These are phyloP conservation scores for Rhododendron kiyosumense DNA, from an alignment of 148 eudicot genomes.

Conservation along the genomic window DNA sequence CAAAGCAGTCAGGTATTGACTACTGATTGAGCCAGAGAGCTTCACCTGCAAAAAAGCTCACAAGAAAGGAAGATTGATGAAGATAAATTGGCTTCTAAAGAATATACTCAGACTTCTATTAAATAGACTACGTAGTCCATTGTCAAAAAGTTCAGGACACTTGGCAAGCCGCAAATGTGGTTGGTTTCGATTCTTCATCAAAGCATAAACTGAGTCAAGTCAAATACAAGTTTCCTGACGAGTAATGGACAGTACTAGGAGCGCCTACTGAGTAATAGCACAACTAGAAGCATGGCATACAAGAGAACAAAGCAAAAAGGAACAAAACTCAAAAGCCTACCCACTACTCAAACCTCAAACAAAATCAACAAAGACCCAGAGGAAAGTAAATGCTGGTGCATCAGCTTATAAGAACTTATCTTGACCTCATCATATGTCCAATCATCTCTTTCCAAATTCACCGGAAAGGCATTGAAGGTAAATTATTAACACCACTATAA, in stretches of 20 bases:
- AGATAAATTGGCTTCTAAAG: not conserved
- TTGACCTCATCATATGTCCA: not conserved
- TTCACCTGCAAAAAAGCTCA: conserved; percentile 57
- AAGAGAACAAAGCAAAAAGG: not conserved
- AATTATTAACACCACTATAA: not conserved
- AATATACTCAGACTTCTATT: not conserved
- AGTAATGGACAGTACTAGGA: not conserved
- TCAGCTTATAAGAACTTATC: not conserved
- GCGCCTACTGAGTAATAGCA: not conserved
- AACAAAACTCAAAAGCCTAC: not conserved
- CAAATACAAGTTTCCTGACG: not conserved
- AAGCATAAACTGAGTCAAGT: not conserved
- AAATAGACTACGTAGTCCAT: not conserved
- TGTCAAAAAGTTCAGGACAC: not conserved
- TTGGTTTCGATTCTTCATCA: not conserved
- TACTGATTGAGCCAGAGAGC: conserved; percentile 94
- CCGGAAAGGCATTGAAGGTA: not conserved
- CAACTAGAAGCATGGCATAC: not conserved
- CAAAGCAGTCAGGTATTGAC: conserved; percentile 96
- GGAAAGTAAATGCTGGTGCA: not conserved
- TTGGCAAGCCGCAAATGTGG: not conserved
- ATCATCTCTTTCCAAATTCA: not conserved
- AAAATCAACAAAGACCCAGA: not conserved
- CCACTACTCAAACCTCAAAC: not conserved
- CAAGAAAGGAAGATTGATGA: not conserved